phyloP scores from a whole-genome alignment of 768 basidiomycete species.

The Collybia nuda region DNA sequence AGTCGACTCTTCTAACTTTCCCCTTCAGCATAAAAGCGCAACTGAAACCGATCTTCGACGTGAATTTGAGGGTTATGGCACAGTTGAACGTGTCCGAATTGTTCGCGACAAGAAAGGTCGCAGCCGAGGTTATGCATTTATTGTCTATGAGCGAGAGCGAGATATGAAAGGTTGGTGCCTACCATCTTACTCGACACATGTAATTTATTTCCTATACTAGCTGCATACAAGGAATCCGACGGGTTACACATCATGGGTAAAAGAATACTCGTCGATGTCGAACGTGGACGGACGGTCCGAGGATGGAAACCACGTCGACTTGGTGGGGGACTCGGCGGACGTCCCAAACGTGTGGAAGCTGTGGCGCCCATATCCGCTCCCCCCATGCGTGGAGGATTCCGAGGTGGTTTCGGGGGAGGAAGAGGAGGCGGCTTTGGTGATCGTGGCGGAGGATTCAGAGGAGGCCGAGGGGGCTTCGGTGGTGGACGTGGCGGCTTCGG shows the following conservation, averaged over 20 bases:
- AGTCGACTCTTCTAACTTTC: constrained; percentile 13
- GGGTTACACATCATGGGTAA: constrained; percentile 96
- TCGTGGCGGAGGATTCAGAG: constrained; percentile 20
- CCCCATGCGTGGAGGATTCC: constrained; percentile 37
- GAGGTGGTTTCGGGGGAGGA: constrained; percentile 43
- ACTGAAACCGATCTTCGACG: constrained; percentile 90
- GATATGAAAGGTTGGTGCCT: constrained; percentile 91
- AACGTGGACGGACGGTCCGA: constrained; percentile 95
- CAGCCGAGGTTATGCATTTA: constrained; percentile 91
- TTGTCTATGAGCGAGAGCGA: constrained; percentile 96
- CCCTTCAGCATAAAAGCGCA: constrained; percentile 79
- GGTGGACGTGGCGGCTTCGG: constrained; percentile 37
- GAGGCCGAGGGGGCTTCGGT: constrained; percentile 23
- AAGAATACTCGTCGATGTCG: constrained; percentile 95
- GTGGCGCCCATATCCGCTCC: constrained; percentile 28
- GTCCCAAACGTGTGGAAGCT: constrained; percentile 77
- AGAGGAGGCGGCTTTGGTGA: constrained; percentile 37
- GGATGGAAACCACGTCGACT: constrained; percentile 98
- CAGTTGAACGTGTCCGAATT: constrained; percentile 91
- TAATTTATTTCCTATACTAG: constrained; percentile 32
- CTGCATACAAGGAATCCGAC: constrained; percentile 98
- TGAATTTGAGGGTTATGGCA: constrained; percentile 94
- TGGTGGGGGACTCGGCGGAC: constrained; percentile 98
- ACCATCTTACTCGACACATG: constrained; percentile 9
- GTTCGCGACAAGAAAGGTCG: constrained; percentile 90